Base-by-base conservation (phyloP, 129 eudicot genomes). In the Logfia minima region DNA sequence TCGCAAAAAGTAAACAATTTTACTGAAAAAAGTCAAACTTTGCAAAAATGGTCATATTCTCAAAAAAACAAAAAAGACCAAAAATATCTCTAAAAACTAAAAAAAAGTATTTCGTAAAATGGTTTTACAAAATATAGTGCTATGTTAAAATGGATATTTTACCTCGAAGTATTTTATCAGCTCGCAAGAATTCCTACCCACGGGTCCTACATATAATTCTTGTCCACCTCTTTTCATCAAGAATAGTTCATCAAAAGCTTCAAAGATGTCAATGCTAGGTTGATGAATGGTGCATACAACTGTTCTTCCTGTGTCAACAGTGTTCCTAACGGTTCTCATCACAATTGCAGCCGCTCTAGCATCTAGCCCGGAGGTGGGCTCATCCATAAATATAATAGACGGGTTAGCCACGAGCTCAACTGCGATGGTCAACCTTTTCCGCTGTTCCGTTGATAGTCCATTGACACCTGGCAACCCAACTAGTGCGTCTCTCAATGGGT, bases 201-300 rank as follows among this genome's bases (percentile, higher is more conserved):
- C 32, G 7, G 72, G 72, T 39, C 55, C 72, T 68, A 68, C 72
- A 39, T 68, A 68, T 68, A 68, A 35, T 18, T 29, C 71, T 34
- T 66, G 48, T 34, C 71, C 71, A n/a, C 71, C 71, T 66, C 72
- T 67, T 67, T 67, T 67, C 72, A 67, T 37, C 72, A 67, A 67
- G 53, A 67, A 67, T 67, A 67, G 29, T 23, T 67, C 72, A 67
- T 67, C 72, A 37, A 67, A 67, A 67, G 72, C 72, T 67, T 67
- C 72, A 67, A 67, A 67, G 18, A 67, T 67, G 5, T 67, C 72
- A 3, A 67, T 67, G 53, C 72, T 67, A n/a, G 72, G 72, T 67
- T 67, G 72, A 34, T 67, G 72, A 67, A 67, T 67, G 55, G 72
- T 67, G 72, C 72, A 67, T 48, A 67, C 72, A 67, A 67, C 72